Percentiles rank a stretch among this genome's conserved stretches.
Evolutionary conservation across 78 protist genomes (phyloP).

Genomic region (Diacronema lutheri): DNA sequence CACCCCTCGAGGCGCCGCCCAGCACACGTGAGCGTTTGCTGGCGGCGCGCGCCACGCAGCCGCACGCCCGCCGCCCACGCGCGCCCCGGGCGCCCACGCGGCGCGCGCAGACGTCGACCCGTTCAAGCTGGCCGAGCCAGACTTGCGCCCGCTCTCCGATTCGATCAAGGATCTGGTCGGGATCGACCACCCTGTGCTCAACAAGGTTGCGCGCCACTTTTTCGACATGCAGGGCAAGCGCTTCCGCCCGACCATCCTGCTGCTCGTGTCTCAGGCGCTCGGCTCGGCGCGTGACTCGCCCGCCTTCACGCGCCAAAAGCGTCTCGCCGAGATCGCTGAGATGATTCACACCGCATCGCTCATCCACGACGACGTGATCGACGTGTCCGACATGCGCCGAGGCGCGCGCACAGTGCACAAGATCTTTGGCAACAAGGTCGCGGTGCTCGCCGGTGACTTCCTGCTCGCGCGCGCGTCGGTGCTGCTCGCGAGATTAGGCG

Average conservation of each 20-base stretch:
- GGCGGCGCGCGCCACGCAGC: no score
- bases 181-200: conserved; percentile 8
- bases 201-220: not conserved
- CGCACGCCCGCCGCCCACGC: no score
- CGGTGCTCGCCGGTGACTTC: conserved; percentile 80
- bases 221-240: conserved; percentile 27
- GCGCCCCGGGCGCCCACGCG: not conserved
- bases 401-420: conserved; percentile 23
- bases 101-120: not conserved
- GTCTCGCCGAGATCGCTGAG: conserved; percentile 68
- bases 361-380: conserved; percentile 89
- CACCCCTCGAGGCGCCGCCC: no score
- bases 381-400: conserved; percentile 61
- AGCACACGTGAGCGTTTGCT: no score
- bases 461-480: conserved; percentile 61
- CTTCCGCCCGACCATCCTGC: conserved; percentile 25
- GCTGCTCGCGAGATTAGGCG: conserved; percentile 18
- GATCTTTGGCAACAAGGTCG: conserved; percentile 54
- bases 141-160: not conserved
- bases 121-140: not conserved
- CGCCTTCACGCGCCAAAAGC: not conserved
- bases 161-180: not conserved
- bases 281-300: not conserved
- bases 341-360: conserved; percentile 91
- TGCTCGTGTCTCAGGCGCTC: not conserved